Evolutionary conservation across 1,139 yeast species (phyloP).

Genomic region (Meyerozyma guilliermondii): DNA sequence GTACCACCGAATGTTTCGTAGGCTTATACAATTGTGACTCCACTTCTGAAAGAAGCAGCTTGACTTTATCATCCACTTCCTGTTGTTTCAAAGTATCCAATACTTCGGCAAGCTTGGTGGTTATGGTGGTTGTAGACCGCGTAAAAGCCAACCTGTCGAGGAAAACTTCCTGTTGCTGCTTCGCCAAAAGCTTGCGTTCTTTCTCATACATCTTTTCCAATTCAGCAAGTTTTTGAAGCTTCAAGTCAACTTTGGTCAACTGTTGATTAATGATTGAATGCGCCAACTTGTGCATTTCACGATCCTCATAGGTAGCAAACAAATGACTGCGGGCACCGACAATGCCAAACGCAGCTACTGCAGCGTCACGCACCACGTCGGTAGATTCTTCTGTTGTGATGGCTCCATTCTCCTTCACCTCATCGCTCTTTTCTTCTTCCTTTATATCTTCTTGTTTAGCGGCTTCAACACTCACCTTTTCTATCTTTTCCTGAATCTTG

Average conservation of each 20-base stretch:
- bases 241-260: conserved; percentile 69
- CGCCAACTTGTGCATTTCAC: conserved; percentile 63
- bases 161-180: conserved; percentile 77
- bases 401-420: conserved; percentile 4
- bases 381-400: conserved; percentile 2
- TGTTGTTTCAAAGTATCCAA: conserved; percentile 13
- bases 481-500: conserved; percentile 35
- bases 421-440: conserved; percentile 2
- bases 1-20: conserved; percentile 27
- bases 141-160: conserved; percentile 73
- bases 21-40: conserved; percentile 50
- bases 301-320: conserved; percentile 77
- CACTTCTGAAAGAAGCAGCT: conserved; percentile 39
- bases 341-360: conserved; percentile 55
- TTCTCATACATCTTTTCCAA: conserved; percentile 76
- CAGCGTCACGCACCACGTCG: conserved; percentile 38
- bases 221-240: conserved; percentile 62
- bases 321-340: conserved; percentile 81
- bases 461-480: conserved; percentile 17
- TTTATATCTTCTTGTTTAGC: conserved; percentile 8
- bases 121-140: conserved; percentile 50
- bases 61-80: conserved; percentile 14
- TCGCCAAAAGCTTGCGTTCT: conserved; percentile 68
- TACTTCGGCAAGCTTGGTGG: conserved; percentile 44
- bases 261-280: conserved; percentile 65